Conservation (phyloP, 2,329 filamentous ascomycete genomes). For the Arthrobotrys sinensis region DNA sequence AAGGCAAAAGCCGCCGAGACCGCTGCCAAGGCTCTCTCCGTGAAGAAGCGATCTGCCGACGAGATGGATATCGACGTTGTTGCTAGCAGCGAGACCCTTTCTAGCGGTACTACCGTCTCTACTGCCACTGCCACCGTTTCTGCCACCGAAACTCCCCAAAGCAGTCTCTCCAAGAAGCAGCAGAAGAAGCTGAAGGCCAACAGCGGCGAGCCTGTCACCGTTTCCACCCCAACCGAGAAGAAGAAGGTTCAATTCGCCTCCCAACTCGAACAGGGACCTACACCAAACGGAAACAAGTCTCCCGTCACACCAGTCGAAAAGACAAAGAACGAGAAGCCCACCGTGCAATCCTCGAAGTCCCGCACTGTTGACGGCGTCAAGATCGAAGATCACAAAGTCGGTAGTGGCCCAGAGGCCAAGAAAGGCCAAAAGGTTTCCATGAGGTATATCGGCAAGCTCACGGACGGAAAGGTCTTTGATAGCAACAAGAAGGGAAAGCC, state of each 20-base stretch:
- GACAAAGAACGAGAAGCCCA: slow-evolving; percentile 68
- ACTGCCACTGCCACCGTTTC: slow-evolving; percentile 29
- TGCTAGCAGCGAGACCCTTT: slow-evolving; percentile 69
- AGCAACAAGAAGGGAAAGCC: slow-evolving; percentile 99
- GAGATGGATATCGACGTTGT: slow-evolving; percentile 72
- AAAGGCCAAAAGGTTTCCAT: slow-evolving; percentile 91
- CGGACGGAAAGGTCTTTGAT: slow-evolving; percentile 95
- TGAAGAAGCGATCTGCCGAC: slow-evolving; percentile 87
- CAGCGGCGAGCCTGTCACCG: slow-evolving; percentile 85
- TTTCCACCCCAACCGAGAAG: slow-evolving; percentile 75
- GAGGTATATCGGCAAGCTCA: slow-evolving; percentile 97
- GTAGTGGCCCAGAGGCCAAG: slow-evolving; percentile 87
- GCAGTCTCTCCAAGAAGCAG: slow-evolving; percentile 92
- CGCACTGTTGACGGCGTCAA: slow-evolving; percentile 82
- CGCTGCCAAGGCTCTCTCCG: slow-evolving; percentile 71
- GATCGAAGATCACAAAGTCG: slow-evolving; percentile 94
- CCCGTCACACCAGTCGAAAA: slow-evolving; percentile 60
- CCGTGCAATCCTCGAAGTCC: slow-evolving; percentile 68
- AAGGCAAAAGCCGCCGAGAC: slow-evolving; percentile 73
- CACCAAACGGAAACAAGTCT: slow-evolving; percentile 74
- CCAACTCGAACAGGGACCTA: slow-evolving; percentile 97
- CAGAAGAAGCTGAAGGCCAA: slow-evolving; percentile 99
- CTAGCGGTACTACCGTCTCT: slow-evolving; percentile 38
- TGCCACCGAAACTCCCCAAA: slow-evolving; percentile 69
- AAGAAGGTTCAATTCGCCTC: slow-evolving; percentile 99